phyloP scores from a whole-genome alignment of 768 basidiomycete species.

The Amanita thiersii region DNA sequence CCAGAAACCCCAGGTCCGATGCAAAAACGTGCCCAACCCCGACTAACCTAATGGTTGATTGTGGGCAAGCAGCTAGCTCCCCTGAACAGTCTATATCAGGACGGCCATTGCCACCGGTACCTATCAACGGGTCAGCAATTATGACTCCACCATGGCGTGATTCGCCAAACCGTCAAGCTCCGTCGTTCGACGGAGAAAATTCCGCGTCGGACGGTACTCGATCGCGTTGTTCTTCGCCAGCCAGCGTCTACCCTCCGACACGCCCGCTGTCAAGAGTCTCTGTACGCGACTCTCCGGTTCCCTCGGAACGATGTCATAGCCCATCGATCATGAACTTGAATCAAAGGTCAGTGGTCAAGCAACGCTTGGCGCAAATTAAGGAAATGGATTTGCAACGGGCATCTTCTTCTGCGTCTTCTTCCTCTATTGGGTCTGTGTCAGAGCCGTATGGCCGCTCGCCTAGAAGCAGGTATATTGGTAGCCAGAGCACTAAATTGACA shows the following conservation, averaged over 20 bases:
- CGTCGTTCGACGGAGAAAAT: conserved; percentile 3
- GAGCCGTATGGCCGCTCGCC: too few relatives aligned
- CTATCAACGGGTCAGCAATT: neutral
- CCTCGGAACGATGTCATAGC: conserved; percentile 20
- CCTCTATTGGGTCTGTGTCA: too few relatives aligned
- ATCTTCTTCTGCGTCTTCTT: conserved; percentile 14
- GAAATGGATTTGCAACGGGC: conserved; percentile 18
- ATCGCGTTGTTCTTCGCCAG: conserved; percentile 13
- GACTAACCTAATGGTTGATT: too few relatives aligned
- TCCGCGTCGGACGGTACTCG: conserved; percentile 5
- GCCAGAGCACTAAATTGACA: too few relatives aligned
- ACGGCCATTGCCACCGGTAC: neutral
- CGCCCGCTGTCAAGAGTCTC: conserved; percentile 15
- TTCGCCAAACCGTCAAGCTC: conserved; percentile 1
- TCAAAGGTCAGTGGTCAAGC: conserved; percentile 55
- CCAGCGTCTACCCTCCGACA: conserved; percentile 19
- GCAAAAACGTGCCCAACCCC: too few relatives aligned
- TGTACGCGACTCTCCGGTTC: conserved; percentile 11
- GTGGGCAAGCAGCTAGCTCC: neutral
- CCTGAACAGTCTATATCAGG: neutral
- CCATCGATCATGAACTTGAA: conserved; percentile 59
- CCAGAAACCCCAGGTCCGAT: conserved; percentile 15
- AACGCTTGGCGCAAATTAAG: conserved; percentile 58
- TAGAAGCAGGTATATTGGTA: too few relatives aligned
- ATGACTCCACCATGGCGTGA: neutral